Base-by-base conservation (phyloP, 2,329 filamentous ascomycete species). In the Penicillium sp. region DNA sequence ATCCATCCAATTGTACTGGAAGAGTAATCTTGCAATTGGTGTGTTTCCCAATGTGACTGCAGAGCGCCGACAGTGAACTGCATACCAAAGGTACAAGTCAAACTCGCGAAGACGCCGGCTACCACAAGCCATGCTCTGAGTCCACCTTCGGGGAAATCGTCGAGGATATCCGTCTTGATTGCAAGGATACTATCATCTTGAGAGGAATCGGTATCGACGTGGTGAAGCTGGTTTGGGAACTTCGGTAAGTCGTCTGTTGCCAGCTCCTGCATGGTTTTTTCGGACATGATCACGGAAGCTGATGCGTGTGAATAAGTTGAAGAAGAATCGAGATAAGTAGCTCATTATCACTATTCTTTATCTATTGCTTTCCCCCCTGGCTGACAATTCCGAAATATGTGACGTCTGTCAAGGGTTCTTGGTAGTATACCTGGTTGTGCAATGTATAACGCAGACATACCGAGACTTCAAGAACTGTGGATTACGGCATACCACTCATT, bases 1-100 rank as follows among this genome's bases (percentile, higher is more conserved):
- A 82, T 82, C 80, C 80, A 82, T 21, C 79, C 80, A 0, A 83
- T 72, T 35, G 82, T 74, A 4, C 76, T 68, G 3, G 75, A 68
- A 2, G 72, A 73, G 57, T 79, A 80, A 7, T 63, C 57, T 0
- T 70, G 64, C 1, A 83, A 71, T 61, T 82, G 79, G 52, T 82
- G 69, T 4, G 67, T 68, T 27, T 73, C 73, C 26, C 80, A 73
- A 49, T 81, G 79, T 39, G 79, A 71, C 58, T 82, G 80, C 1
- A 82, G 63, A 1, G 78, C 75, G 14, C 80, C 80, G 6, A 82
- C 75, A 54, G 67, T 67, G 26, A 26, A 31, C 27, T 75, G 73
- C 53, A 55, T 50, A 19, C 47, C 46, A 33, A 45, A 47, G 26
- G 50, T 75, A 72, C 53, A 55, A 22, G 27, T 41, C 37, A 43